Percentiles rank a stretch among this genome's conserved stretches.
Conservation (phyloP, 2,329 filamentous ascomycete genomes). For the Claviceps sp. region DNA sequence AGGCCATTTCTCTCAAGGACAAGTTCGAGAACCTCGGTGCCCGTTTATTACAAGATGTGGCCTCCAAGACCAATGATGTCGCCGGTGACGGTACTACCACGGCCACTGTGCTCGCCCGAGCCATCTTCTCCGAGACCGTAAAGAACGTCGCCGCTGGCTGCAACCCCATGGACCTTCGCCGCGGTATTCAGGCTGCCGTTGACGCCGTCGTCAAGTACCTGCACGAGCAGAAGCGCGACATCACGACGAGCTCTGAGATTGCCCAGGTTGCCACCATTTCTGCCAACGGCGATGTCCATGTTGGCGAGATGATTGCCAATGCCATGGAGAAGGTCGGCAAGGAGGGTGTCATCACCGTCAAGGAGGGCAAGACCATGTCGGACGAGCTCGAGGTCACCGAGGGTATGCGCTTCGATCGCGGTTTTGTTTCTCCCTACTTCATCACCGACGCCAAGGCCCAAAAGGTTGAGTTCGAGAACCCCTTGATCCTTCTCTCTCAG, state of each 20-base stretch:
- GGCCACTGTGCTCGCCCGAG: conserved; percentile 88
- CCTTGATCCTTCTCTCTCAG: conserved; percentile 93
- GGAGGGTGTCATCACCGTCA: conserved; percentile 99
- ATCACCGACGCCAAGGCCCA: conserved; percentile 98
- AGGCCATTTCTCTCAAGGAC: conserved; percentile 86
- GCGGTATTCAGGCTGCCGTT: conserved; percentile 93
- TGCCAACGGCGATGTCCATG: conserved; percentile 91
- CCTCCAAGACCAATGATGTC: conserved; percentile 97
- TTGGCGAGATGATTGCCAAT: conserved; percentile 89
- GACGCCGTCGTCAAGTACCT: conserved; percentile 90
- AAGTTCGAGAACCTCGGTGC: conserved; percentile 99
- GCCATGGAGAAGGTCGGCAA: conserved; percentile 99
- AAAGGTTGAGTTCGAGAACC: conserved; percentile 99
- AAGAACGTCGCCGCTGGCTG: conserved; percentile 99
- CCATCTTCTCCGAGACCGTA: conserved; percentile 99
- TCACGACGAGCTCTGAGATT: conserved; percentile 94
- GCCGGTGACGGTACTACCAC: conserved; percentile 98
- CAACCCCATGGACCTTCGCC: conserved; percentile 98
- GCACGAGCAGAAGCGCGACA: conserved; percentile 91
- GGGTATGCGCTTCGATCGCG: conserved; percentile 99
- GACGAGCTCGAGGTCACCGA: conserved; percentile 98
- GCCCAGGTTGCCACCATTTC: conserved; percentile 97
- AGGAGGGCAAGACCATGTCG: conserved; percentile 97
- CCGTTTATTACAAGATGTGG: conserved; percentile 91
- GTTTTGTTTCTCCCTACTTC: conserved; percentile 98